These are phyloP conservation scores for Hysterangium stoloniferum DNA, from an alignment of 768 basidiomycete species.

Conservation along the genomic window DNA sequence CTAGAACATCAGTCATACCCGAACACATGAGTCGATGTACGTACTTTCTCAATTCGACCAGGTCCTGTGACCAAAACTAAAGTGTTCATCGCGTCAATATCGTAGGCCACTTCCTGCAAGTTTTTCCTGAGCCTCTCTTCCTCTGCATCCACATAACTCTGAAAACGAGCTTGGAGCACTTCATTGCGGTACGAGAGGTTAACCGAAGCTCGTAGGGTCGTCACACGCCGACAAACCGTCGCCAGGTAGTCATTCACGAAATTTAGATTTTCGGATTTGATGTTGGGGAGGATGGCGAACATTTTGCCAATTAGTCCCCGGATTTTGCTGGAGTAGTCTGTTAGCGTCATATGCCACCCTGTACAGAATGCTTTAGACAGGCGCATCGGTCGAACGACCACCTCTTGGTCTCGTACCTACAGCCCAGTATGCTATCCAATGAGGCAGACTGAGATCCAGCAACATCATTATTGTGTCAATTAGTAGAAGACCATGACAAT, in stretches of 20 bases:
- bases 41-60: slow-evolving; percentile 23
- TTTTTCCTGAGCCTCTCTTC: slow-evolving; percentile 20
- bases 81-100: slow-evolving; percentile 24
- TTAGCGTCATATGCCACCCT: slow-evolving; percentile 6
- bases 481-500: not conserved
- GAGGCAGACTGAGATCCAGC: slow-evolving; percentile 17
- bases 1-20: no score
- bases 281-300: not conserved
- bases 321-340: not conserved
- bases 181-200: not conserved
- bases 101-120: slow-evolving; percentile 19
- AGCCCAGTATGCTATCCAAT: slow-evolving; percentile 29
- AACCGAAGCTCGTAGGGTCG: not conserved
- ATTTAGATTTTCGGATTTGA: not conserved
- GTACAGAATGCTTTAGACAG: not conserved
- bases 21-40: not conserved
- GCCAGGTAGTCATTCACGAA: not conserved
- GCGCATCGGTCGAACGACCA: not conserved
- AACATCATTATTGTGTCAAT: not conserved
- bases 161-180: not conserved
- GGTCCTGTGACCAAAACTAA: slow-evolving; percentile 21
- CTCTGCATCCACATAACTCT: slow-evolving; percentile 17
- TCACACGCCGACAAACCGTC: not conserved
- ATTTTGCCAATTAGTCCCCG: not conserved
- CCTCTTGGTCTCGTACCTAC: slow-evolving; percentile 11